phyloP scores from a whole-genome alignment of 75 land plant species.

The Selaginella moellendorffii region DNA sequence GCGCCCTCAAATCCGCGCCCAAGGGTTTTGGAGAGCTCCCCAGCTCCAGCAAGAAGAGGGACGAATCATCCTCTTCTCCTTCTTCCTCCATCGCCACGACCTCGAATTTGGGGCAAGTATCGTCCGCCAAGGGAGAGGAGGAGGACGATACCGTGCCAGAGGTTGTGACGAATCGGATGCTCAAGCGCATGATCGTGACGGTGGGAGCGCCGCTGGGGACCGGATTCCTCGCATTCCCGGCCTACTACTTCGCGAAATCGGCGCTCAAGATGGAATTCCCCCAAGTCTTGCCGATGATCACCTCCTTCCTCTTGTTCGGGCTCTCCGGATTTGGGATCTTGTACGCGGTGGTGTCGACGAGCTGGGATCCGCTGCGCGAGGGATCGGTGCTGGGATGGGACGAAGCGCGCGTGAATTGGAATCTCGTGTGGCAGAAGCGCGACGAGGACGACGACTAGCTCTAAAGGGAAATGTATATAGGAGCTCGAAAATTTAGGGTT shows the following conservation, averaged over 20 bases:
- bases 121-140: slow-evolving; percentile 40
- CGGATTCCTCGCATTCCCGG: slow-evolving; percentile 32
- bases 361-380: slow-evolving; percentile 43
- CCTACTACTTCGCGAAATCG: slow-evolving; percentile 35
- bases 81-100: no score
- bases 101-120: no score
- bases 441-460: slow-evolving; percentile 22
- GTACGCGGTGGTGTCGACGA: slow-evolving; percentile 62
- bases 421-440: slow-evolving; percentile 42
- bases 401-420: slow-evolving; percentile 50
- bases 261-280: slow-evolving; percentile 46
- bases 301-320: slow-evolving; percentile 45
- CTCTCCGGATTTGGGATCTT: slow-evolving; percentile 51
- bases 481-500: no score
- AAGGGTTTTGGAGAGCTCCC: background rate
- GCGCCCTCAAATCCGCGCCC: background rate
- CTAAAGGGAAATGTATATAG: no score
- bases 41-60: no score
- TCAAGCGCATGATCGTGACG: slow-evolving; percentile 31
- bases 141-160: slow-evolving; percentile 36
- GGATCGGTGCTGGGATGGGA: background rate
- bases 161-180: slow-evolving; percentile 58
- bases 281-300: slow-evolving; percentile 54
- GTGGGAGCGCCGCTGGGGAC: slow-evolving; percentile 44
- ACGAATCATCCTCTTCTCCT: no score